Evolutionary conservation across 495 filamentous ascomycete genomes (phyloP).

Genomic region (Talaromyces stipitatus): DNA sequence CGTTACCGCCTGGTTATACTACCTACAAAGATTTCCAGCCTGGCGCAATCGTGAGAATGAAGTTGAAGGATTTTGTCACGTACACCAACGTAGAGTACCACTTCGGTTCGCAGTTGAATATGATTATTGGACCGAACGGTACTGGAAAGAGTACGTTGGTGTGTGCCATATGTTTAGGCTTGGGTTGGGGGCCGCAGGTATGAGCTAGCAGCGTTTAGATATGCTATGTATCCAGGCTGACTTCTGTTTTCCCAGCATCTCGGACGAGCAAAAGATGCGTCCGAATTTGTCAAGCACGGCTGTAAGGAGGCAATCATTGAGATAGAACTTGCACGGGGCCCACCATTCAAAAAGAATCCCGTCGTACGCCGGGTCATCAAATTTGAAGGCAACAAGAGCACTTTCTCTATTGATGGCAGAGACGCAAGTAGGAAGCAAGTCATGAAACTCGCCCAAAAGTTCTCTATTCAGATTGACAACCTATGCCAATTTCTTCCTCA

Average conservation of each 20-base stretch:
- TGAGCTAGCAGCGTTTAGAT: constrained; percentile 7
- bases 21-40: constrained; percentile 48
- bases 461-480: constrained; percentile 93
- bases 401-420: constrained; percentile 63
- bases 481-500: constrained; percentile 96
- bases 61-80: constrained; percentile 87
- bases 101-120: constrained; percentile 88
- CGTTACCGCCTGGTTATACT: not conserved
- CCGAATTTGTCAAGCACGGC: constrained; percentile 92
- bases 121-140: constrained; percentile 97
- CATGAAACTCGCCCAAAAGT: constrained; percentile 52
- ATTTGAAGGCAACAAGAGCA: constrained; percentile 69
- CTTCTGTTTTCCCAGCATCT: constrained; percentile 45
- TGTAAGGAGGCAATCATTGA: constrained; percentile 71
- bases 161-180: constrained; percentile 89
- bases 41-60: constrained; percentile 84
- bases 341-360: constrained; percentile 48
- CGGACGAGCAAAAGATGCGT: constrained; percentile 75
- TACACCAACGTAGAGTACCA: constrained; percentile 85
- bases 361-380: constrained; percentile 69
- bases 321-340: constrained; percentile 67
- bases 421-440: constrained; percentile 50
- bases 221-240: constrained; percentile 3
- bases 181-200: constrained; percentile 73
- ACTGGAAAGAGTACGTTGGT: constrained; percentile 97